phyloP scores from a whole-genome alignment of 164 flowering plant genomes.

The Chimonanthus praecox region DNA sequence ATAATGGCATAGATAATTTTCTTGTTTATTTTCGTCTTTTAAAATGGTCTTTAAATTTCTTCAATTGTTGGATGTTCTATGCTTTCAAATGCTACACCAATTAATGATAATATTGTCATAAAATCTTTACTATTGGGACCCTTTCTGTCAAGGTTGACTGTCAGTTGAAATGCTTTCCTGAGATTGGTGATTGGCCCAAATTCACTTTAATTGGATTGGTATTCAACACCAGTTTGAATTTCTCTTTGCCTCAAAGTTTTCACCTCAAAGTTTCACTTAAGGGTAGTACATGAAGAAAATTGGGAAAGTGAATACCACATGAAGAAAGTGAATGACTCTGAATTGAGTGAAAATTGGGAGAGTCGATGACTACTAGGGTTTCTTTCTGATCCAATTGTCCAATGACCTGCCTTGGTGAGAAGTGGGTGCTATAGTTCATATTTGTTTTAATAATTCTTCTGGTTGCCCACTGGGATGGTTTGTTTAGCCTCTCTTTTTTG shows the following conservation, averaged over 20 bases:
- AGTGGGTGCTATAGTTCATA: not conserved
- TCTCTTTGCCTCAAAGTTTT: not conserved
- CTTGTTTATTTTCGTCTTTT: not conserved
- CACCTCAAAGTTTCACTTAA: not conserved
- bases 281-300: not conserved
- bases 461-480: not conserved
- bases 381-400: not conserved
- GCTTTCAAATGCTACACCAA: not conserved
- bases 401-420: not conserved
- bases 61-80: not conserved
- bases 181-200: not conserved
- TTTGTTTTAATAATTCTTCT: not conserved
- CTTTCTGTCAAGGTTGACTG: not conserved
- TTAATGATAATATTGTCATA: not conserved
- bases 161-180: not conserved
- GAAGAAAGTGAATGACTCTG: not conserved
- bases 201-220: not conserved
- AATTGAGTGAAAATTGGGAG: not conserved
- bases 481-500: conserved; percentile 9
- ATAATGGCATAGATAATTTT: no score
- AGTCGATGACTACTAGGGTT: not conserved
- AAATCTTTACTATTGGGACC: not conserved
- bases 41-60: no score
- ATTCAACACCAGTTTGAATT: not conserved
- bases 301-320: not conserved